Conservation (phyloP, 371 early-diverging fungal genomes). For the Mucor mucedo region DNA sequence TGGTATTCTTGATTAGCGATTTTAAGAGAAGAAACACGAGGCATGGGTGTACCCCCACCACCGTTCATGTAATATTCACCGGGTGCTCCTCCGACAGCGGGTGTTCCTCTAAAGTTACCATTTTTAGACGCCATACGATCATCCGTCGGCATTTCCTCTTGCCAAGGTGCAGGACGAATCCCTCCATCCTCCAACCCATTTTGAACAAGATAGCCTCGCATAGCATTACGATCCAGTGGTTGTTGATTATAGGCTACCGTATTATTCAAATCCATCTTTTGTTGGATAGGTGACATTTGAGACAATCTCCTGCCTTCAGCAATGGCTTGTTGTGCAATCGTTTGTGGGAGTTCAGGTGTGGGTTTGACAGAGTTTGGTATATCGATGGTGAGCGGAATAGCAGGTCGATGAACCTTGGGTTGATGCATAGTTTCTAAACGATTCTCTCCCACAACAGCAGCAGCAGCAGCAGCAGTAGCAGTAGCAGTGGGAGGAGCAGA, state of each 20-base stretch:
- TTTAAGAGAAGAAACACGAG: constrained; percentile 19
- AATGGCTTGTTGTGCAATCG: constrained; percentile 36
- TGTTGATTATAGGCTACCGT: neutral
- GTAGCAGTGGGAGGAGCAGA: neutral
- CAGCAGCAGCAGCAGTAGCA: too few relatives aligned
- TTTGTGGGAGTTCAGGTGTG: constrained; percentile 18
- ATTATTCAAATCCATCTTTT: constrained; percentile 1
- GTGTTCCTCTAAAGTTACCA: neutral
- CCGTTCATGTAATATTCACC: constrained; percentile 6
- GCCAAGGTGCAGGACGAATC: constrained; percentile 36
- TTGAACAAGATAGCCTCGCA: constrained; percentile 10
- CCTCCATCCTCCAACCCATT: constrained; percentile 11
- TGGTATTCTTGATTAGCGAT: constrained; percentile 9
- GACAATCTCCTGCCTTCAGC: constrained; percentile 37
- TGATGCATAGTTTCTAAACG: constrained; percentile 3
- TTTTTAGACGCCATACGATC: constrained; percentile 3
- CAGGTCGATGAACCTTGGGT: constrained; percentile 36
- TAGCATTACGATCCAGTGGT: constrained; percentile 5
- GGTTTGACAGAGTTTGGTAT: constrained; percentile 40
- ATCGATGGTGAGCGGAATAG: constrained; percentile 45
- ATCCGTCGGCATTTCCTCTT: constrained; percentile 13
- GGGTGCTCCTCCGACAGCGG: neutral
- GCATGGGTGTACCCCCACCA: neutral
- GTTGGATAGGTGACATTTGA: constrained; percentile 29
- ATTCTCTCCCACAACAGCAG: neutral